A percentile compares a stretch with the other conserved stretches of the same genome.
These are phyloP conservation scores for Scheffersomyces insectosa DNA, from an alignment of 1,139 yeast genomes.

Conservation along the genomic window DNA sequence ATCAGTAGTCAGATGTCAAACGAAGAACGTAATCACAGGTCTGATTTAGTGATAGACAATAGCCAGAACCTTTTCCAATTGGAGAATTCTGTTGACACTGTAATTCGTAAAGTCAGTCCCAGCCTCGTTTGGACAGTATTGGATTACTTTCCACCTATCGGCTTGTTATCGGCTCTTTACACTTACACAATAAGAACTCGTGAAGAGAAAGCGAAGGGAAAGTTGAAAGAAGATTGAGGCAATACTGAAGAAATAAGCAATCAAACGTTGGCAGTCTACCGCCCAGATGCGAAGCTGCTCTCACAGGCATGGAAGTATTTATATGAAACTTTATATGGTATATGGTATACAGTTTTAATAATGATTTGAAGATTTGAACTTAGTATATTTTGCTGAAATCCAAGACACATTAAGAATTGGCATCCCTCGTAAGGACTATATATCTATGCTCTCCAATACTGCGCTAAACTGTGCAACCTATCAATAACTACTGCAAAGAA, in stretches of 20 bases:
- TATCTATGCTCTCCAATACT: slow-evolving; percentile 85
- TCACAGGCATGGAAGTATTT: too few species aligned
- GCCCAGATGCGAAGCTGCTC: too few species aligned
- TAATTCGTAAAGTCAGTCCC: slow-evolving; percentile 52
- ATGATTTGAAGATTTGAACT: too few species aligned
- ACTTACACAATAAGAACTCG: slow-evolving; percentile 12
- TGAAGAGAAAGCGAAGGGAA: slow-evolving; percentile 9
- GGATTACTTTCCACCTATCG: slow-evolving; percentile 60
- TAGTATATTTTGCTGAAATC: too few species aligned
- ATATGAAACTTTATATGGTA: too few species aligned
- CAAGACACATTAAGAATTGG: too few species aligned
- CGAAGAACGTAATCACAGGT: slow-evolving; percentile 52
- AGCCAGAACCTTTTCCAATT: slow-evolving; percentile 53
- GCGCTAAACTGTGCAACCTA: slow-evolving; percentile 91
- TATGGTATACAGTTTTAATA: too few species aligned
- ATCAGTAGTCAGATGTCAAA: slow-evolving; percentile 77
- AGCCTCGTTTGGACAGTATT: slow-evolving; percentile 55
- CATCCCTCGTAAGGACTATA: neutral
- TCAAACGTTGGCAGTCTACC: too few species aligned
- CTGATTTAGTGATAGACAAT: slow-evolving; percentile 74
- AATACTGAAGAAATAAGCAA: too few species aligned
- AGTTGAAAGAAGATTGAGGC: too few species aligned
- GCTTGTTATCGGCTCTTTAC: slow-evolving; percentile 29
- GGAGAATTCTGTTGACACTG: slow-evolving; percentile 43
- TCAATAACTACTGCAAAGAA: slow-evolving; percentile 93